These are phyloP conservation scores for Litsea cubeba DNA, from an alignment of 164 flowering plant genomes.

Conservation along the genomic window DNA sequence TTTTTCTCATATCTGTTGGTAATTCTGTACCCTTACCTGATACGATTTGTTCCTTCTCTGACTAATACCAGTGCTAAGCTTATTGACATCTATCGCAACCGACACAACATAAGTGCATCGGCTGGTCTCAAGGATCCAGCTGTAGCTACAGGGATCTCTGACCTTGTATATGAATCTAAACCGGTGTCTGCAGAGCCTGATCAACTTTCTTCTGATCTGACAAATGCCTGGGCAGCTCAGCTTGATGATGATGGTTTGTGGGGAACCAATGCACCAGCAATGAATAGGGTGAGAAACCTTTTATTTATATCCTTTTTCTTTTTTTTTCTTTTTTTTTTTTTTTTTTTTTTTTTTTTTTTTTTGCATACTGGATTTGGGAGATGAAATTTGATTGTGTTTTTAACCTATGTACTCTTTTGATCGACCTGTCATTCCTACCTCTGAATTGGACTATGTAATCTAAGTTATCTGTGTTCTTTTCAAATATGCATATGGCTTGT, in stretches of 20 bases:
- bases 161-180: constrained; percentile 79
- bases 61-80: constrained; percentile 72
- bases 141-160: constrained; percentile 97
- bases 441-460: neutral
- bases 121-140: constrained; percentile 92
- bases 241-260: constrained; percentile 90
- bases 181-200: constrained; percentile 52
- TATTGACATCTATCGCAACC: constrained; percentile 79
- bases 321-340: too few relatives aligned
- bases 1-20: neutral
- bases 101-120: constrained; percentile 89
- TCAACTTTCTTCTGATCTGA: constrained; percentile 79
- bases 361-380: neutral
- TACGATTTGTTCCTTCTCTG: neutral
- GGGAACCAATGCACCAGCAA: constrained; percentile 86
- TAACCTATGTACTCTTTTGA: neutral
- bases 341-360: neutral
- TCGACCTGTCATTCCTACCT: neutral
- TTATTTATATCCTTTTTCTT: neutral
- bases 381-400: neutral
- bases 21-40: constrained; percentile 1
- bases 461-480: neutral
- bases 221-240: constrained; percentile 92
- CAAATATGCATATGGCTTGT: neutral
- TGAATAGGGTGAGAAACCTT: constrained; percentile 67